Base-by-base conservation (phyloP, 345 rosid genomes). In the Mallotus nudiflorus region DNA sequence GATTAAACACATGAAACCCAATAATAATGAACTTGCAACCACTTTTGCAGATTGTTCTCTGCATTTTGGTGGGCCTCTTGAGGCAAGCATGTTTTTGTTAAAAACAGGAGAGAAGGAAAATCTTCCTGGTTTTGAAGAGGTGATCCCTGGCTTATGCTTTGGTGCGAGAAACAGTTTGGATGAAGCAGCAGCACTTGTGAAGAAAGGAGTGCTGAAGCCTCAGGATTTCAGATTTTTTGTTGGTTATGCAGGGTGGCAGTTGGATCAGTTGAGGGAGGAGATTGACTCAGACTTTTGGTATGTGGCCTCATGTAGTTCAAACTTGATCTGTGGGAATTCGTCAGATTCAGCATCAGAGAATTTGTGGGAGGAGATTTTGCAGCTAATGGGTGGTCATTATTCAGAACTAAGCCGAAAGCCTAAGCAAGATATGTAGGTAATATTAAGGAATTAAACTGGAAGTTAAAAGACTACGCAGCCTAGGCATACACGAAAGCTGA, bases 231-330 rank as follows among this genome's bases (percentile, higher is more conserved):
- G 91, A 76, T 90, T 91, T 85, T 94, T 94, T 73, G 89, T 81
- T 61, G 98, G 98, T 63, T 90, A 91, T 39, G 89, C 97, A 0
- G 97, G 96, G 16, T 94, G 97, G 98, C 96, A 90, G 77, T 84
- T 85, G 49, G 98, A 88, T 82, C 97, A 91, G 72, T 77, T 91
- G 80, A 88, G 87, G 73, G 93, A 87, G 75, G 98, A 94, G 83
- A 94, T 90, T 4, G 88, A 88, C 71, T 90, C 84, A 12, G 83
- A 87, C 73, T 89, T 82, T 51, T 94, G 98, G 98, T 76, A 83
- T 53, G 91, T 90, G 1, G 96, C 96, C 59, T 87, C 97, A 0
- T 94, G 98, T 60, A 91, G 98, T 84, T 81, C 88, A 2, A 78
- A 90, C 82, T 77, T 90, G 75, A 85, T 91, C 28, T 87, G 80